Evolutionary conservation across 2,329 filamentous ascomycete species (phyloP), one percentile per base, ranked within the genome.

Genomic region (Samsoniella hepiali): DNA sequence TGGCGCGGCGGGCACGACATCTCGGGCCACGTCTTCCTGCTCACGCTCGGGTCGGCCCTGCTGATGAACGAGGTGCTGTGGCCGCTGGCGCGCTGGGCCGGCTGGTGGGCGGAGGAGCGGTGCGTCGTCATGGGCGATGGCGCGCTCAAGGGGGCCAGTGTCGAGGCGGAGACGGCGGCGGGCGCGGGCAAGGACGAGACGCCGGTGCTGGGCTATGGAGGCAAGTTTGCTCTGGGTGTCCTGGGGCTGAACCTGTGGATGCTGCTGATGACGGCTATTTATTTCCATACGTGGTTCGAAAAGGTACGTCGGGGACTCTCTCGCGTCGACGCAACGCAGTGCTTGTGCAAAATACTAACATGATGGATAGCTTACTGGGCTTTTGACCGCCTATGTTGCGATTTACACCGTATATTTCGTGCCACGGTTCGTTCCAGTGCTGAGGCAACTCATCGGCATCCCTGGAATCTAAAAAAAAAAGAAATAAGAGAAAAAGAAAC

Each of bases 201-300:
- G 27, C 67, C 69, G 50, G 68, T 70, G 55, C 74, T 84, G 63
- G 78, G 81, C 3, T 68, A 83, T 58, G 77, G 82, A 9, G 77
- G 77, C 69, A 79, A 85, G 81, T 78, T 89, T 67, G 84, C 88
- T 66, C 77, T 83, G 31, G 82, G 72, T 0, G 86, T 97, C 32
- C 83, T 90, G 22, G 87, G 77, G 0, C 71, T 97, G 72, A 91
- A 89, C 72, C 85, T 88, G 80, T 98, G 95, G 91, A 99, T 99
- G 95, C 77, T 99, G 73, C 82, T 98, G 65, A 99, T 99, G 95
- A 99, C 95, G 47, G 93, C 93, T 3, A 93, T 96, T 45, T 99
- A 94, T 82, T 99, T 99, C 72, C 95, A 99, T 76, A 99, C 95
- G 0, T 98, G 94, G 93, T 88, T 96, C 70, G 95, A 99, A 80